Conservation (phyloP, 768 basidiomycete species). For the Lactarius pseudohatsudake region DNA sequence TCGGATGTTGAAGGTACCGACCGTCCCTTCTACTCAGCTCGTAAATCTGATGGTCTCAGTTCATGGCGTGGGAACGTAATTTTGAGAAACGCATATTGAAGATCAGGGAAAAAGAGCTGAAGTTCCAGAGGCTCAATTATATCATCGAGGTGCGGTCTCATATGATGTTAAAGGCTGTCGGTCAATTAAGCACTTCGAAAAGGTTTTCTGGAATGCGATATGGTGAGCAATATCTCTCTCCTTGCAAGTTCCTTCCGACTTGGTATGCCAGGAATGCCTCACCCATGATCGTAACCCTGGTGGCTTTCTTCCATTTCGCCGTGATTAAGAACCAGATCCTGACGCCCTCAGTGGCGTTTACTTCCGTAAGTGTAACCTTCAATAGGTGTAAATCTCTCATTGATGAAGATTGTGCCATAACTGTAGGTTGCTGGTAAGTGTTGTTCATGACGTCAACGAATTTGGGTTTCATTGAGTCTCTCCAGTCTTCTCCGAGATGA, state of each 20-base stretch:
- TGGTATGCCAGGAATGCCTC: constrained; percentile 40
- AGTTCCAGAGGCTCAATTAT: constrained; percentile 84
- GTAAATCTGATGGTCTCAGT: constrained; percentile 43
- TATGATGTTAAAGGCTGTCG: background rate
- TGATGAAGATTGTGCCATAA: background rate
- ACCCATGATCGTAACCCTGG: constrained; percentile 51
- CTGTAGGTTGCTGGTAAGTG: constrained; percentile 44
- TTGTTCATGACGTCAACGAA: background rate
- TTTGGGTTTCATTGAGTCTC: constrained; percentile 12
- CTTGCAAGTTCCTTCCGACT: background rate
- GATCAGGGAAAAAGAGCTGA: constrained; percentile 77
- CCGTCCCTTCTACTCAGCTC: background rate
- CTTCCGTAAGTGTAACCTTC: constrained; percentile 37
- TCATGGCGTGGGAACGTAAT: constrained; percentile 94
- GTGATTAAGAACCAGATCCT: constrained; percentile 66
- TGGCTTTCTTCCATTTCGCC: constrained; percentile 61
- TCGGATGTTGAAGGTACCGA: constrained; percentile 74
- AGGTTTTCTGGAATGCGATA: constrained; percentile 50
- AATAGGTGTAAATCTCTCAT: background rate
- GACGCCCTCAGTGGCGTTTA: constrained; percentile 86
- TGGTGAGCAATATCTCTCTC: constrained; percentile 41
- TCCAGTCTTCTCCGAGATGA: constrained; percentile 82
- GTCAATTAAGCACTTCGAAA: constrained; percentile 13
- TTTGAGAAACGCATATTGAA: constrained; percentile 75
- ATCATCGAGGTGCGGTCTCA: constrained; percentile 62